These are phyloP conservation scores for Diaporthe caulivora DNA, from an alignment of 2,329 filamentous ascomycete genomes.

Conservation along the genomic window DNA sequence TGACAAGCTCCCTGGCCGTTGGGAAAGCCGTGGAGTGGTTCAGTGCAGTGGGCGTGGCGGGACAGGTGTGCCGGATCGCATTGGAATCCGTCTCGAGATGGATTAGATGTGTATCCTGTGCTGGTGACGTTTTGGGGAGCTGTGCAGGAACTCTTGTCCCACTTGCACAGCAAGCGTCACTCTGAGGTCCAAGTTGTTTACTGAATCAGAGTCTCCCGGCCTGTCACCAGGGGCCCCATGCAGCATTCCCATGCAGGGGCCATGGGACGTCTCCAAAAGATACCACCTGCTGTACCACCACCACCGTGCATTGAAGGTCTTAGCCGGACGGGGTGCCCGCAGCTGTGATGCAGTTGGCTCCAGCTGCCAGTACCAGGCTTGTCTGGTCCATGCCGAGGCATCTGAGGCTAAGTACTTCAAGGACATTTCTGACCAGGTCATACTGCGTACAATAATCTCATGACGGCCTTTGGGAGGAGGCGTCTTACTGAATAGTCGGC, in stretches of 20 bases:
- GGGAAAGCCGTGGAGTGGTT: constrained; percentile 11
- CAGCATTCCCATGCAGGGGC: constrained; percentile 19
- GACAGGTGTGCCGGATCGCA: constrained; percentile 6
- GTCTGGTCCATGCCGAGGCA: no score
- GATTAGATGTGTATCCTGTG: neutral
- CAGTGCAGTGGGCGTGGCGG: constrained; percentile 20
- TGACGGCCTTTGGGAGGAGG: neutral
- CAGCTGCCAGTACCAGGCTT: constrained; percentile 2
- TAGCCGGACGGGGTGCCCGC: neutral
- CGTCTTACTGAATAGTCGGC: no score
- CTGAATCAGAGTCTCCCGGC: constrained; percentile 28
- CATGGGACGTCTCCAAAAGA: neutral
- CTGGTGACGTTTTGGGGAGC: constrained; percentile 28
- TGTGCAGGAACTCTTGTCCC: constrained; percentile 27
- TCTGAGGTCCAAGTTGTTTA: constrained; percentile 33
- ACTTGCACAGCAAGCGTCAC: constrained; percentile 29
- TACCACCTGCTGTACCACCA: constrained; percentile 8
- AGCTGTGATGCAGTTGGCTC: constrained; percentile 31
- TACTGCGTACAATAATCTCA: neutral
- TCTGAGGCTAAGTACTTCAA: no score
- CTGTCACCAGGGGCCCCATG: constrained; percentile 26
- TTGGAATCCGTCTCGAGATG: neutral
- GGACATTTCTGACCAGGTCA: neutral
- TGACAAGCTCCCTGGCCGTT: constrained; percentile 15
- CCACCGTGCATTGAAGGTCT: neutral